Conservation (phyloP, 805 yeast genomes). For the Starmerella ratchasimensis region DNA sequence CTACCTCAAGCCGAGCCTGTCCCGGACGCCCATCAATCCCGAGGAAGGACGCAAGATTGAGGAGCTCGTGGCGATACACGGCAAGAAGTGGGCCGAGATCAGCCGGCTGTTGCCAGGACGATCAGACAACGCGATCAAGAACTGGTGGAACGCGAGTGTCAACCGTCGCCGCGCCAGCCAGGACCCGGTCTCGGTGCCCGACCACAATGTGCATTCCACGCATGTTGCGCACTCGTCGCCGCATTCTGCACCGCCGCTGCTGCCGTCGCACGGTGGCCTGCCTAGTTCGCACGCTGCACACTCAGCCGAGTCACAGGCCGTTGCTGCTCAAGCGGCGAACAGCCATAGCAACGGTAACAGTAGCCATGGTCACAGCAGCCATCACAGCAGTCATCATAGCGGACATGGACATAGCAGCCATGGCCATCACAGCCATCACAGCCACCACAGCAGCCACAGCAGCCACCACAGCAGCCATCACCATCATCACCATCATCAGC, state of each 20-base stretch:
- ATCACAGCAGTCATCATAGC: background rate
- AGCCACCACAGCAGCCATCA: constrained; percentile 1
- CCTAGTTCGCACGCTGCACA: background rate
- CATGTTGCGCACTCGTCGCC: background rate
- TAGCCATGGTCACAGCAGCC: background rate
- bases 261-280: background rate
- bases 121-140: constrained; percentile 80
- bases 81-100: constrained; percentile 89
- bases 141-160: constrained; percentile 96
- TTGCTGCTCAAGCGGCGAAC: background rate
- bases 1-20: constrained; percentile 71
- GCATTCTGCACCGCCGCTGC: background rate
- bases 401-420: background rate
- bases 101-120: constrained; percentile 78
- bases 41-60: constrained; percentile 79
- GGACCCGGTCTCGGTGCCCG: constrained; percentile 3
- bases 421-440: constrained; percentile 1
- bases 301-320: background rate
- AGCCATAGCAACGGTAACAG: background rate
- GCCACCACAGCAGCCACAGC: background rate
- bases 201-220: no score
- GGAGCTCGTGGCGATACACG: constrained; percentile 60
- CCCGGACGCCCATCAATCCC: constrained; percentile 66
- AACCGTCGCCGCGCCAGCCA: constrained; percentile 47
- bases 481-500: no score